Evolutionary conservation across 2,329 filamentous ascomycete species (phyloP).

Genomic region (Orbilia blumenaviensis): DNA sequence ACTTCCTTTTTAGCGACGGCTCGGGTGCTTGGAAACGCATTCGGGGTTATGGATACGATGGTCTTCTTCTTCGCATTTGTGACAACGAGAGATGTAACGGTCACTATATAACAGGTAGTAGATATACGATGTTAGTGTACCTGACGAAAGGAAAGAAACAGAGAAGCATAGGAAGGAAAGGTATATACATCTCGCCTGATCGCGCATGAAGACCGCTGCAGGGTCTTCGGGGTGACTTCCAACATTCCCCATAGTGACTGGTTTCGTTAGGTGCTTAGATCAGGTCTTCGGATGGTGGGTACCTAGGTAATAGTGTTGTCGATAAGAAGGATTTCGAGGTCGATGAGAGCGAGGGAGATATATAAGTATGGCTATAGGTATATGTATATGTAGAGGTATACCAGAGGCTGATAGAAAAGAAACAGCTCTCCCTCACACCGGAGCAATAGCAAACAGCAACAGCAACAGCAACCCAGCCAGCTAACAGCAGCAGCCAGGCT

Average conservation of each 20-base stretch:
- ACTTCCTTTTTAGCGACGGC: constrained; percentile 76
- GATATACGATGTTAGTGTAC: constrained; percentile 34
- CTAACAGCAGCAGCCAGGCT: constrained; percentile 16
- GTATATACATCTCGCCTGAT: constrained; percentile 85
- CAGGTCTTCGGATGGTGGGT: no score
- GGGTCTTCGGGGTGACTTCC: constrained; percentile 88
- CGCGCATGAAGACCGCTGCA: constrained; percentile 80
- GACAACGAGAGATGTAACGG: constrained; percentile 82
- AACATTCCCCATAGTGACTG: constrained; percentile 82
- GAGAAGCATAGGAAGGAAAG: constrained; percentile 51
- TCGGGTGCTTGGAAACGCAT: constrained; percentile 84
- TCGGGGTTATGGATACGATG: constrained; percentile 80
- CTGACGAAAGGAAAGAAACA: constrained; percentile 4
- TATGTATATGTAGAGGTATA: no score
- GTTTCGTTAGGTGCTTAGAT: background rate
- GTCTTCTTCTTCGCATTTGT: constrained; percentile 80
- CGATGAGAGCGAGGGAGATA: background rate
- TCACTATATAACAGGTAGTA: constrained; percentile 69
- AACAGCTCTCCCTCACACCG: no score
- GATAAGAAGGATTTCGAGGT: background rate
- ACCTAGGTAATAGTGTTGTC: no score
- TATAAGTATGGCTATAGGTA: no score
- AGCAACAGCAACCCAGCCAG: no score
- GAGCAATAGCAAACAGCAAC: no score
- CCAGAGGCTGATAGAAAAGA: no score